These are phyloP conservation scores for Pseudofabraea citricarpa DNA, from an alignment of 2,329 filamentous ascomycete genomes.

Conservation along the genomic window DNA sequence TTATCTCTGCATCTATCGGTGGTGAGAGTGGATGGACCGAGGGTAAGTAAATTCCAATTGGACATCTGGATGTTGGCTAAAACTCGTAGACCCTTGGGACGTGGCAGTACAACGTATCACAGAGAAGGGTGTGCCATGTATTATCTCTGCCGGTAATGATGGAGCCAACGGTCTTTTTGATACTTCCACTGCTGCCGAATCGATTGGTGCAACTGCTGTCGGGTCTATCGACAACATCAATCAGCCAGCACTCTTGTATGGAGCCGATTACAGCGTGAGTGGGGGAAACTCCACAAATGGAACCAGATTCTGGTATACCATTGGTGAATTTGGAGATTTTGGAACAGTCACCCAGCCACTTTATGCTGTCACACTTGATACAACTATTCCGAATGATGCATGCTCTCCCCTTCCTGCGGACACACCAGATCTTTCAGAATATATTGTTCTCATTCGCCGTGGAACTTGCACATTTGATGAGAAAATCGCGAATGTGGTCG, in stretches of 20 bases:
- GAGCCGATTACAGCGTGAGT: background rate
- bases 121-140: background rate
- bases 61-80: background rate
- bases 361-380: background rate
- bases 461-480: background rate
- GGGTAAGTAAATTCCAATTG: background rate
- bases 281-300: background rate
- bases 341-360: background rate
- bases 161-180: slow-evolving; percentile 1
- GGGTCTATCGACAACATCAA: slow-evolving; percentile 3
- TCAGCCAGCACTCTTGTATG: background rate
- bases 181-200: slow-evolving; percentile 1
- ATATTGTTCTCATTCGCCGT: background rate
- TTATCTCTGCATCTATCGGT: slow-evolving; percentile 2
- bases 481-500: background rate
- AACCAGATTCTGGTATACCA: slow-evolving; percentile 1
- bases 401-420: background rate
- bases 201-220: background rate
- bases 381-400: background rate
- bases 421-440: slow-evolving; percentile 2
- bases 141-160: slow-evolving; percentile 1
- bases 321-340: background rate
- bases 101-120: background rate
- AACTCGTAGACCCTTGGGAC: background rate
- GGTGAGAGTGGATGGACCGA: background rate